These are phyloP conservation scores for Termitomyces sp. DNA, from an alignment of 768 basidiomycete species.

Conservation along the genomic window DNA sequence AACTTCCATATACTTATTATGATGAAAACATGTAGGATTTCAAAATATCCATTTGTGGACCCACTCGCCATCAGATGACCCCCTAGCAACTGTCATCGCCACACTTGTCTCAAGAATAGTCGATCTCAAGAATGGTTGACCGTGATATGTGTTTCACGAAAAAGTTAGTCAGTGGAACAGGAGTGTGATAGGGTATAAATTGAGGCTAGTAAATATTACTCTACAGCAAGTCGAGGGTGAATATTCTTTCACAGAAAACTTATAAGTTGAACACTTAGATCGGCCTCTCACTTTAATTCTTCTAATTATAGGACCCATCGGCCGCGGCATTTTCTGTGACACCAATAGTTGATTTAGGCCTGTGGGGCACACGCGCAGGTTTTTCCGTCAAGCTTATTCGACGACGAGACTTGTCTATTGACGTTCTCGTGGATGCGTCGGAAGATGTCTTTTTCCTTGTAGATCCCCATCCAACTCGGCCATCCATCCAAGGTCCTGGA, in stretches of 20 bases:
- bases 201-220: background rate
- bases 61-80: no score
- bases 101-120: no score
- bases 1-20: no score
- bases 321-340: background rate
- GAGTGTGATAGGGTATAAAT: no score
- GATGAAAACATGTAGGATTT: no score
- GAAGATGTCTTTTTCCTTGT: conserved; percentile 14
- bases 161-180: no score
- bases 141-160: no score
- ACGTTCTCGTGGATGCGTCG: background rate
- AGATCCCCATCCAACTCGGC: conserved; percentile 44
- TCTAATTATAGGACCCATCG: background rate
- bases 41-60: no score
- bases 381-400: background rate
- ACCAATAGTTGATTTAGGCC: background rate
- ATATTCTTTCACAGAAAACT: background rate
- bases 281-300: background rate
- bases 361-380: background rate
- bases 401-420: background rate
- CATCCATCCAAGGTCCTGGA: conserved; percentile 69
- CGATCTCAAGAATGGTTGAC: no score
- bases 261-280: background rate
- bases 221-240: background rate
- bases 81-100: no score